Evolutionary conservation across 2,329 filamentous ascomycete species (phyloP).

Genomic region (Penicillium brevicompactum): DNA sequence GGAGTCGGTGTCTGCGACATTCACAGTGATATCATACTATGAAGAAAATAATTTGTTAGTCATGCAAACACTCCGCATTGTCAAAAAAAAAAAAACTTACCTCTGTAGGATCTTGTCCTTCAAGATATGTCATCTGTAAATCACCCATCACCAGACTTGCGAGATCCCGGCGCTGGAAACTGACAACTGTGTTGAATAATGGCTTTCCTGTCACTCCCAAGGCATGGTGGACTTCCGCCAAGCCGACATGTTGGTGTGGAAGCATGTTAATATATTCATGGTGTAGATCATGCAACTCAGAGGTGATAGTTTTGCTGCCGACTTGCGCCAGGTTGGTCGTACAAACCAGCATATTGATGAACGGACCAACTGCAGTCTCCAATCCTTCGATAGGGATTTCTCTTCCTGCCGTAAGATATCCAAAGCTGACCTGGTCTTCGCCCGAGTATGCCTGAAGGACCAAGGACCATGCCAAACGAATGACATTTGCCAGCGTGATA

Average conservation of each 20-base stretch:
- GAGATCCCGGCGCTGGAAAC: too few species aligned
- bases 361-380: constrained; percentile 41
- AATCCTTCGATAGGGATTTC: constrained; percentile 37
- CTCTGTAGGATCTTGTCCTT: constrained; percentile 3
- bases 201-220: too few species aligned
- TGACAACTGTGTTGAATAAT: too few species aligned
- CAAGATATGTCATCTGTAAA: too few species aligned
- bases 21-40: background rate
- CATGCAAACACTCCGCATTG: background rate
- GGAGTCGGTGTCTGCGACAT: too few species aligned
- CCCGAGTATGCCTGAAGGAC: constrained; percentile 39
- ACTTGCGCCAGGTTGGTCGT: too few species aligned
- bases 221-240: too few species aligned
- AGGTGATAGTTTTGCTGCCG: too few species aligned
- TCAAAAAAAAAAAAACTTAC: background rate
- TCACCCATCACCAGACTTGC: too few species aligned
- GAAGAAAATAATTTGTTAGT: background rate
- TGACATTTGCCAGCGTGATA: constrained; percentile 33
- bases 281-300: too few species aligned
- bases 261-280: too few species aligned
- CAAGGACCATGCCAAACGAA: constrained; percentile 44
- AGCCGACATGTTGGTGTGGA: too few species aligned
- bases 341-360: constrained; percentile 23
- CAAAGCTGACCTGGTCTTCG: constrained; percentile 41
- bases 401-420: constrained; percentile 43